phyloP scores from a whole-genome alignment of 2,329 filamentous ascomycete species.

The Alternaria arbusti region DNA sequence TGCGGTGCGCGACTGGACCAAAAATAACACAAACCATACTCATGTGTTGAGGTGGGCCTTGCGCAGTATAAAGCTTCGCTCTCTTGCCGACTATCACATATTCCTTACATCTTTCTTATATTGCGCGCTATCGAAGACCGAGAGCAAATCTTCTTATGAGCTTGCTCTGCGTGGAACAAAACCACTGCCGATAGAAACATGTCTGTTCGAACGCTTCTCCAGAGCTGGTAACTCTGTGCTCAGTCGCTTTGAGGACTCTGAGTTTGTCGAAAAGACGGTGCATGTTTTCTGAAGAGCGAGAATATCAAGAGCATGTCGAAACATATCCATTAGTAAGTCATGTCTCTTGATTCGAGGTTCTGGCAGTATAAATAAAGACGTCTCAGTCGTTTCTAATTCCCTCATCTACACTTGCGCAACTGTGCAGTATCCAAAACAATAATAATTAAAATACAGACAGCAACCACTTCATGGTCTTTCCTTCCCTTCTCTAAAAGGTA shows the following conservation, averaged over 20 bases:
- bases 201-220: background rate
- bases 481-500: no score
- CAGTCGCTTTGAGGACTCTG: background rate
- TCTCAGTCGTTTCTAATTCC: fast-evolving
- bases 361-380: background rate
- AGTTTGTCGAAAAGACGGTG: no score
- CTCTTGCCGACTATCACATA: background rate
- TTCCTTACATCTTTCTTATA: background rate
- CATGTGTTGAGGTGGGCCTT: background rate
- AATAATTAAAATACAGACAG: no score
- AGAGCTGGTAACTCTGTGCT: fast-evolving
- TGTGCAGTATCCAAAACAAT: no score
- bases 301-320: no score
- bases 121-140: background rate
- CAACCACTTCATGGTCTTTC: no score
- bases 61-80: background rate
- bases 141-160: no score
- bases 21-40: background rate
- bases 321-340: no score
- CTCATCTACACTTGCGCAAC: background rate
- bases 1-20: background rate
- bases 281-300: no score
- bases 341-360: background rate
- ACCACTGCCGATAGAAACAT: background rate
- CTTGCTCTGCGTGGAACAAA: background rate